A percentile compares a stretch with the other conserved stretches of the same genome.
These are phyloP conservation scores for Fusarium ambrosium DNA, from an alignment of 2,329 filamentous ascomycete species.

Conservation along the genomic window DNA sequence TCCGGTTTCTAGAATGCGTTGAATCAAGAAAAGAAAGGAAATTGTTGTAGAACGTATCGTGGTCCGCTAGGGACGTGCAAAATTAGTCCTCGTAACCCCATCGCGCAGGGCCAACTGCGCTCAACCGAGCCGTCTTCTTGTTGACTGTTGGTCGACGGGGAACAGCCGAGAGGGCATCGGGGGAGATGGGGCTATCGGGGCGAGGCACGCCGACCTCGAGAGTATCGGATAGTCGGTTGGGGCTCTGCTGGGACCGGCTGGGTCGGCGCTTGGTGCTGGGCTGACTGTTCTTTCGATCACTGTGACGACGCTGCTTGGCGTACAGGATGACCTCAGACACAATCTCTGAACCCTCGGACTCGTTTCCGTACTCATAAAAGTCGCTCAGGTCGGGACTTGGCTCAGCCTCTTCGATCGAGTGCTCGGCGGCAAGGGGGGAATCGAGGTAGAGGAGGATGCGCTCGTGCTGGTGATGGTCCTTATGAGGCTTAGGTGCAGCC, in stretches of 20 bases:
- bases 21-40: constrained; percentile 21
- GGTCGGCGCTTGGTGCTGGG: constrained; percentile 26
- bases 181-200: constrained; percentile 58
- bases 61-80: constrained; percentile 1
- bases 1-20: constrained; percentile 31
- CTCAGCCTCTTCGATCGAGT: constrained; percentile 46
- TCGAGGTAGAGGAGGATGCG: constrained; percentile 50
- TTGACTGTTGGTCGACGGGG: constrained; percentile 45
- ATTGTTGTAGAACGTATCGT: constrained; percentile 29
- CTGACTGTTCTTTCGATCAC: constrained; percentile 18
- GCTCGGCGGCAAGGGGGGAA: constrained; percentile 40
- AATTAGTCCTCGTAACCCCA: constrained; percentile 44
- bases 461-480: constrained; percentile 39
- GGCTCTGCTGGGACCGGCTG: constrained; percentile 23
- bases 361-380: constrained; percentile 53
- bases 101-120: constrained; percentile 48
- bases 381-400: constrained; percentile 56
- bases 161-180: constrained; percentile 48
- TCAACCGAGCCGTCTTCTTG: constrained; percentile 58
- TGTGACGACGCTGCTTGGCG: constrained; percentile 31
- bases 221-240: constrained; percentile 10
- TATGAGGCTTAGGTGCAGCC: constrained; percentile 16
- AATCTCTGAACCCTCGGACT: constrained; percentile 38
- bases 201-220: constrained; percentile 52
- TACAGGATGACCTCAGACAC: constrained; percentile 35